Base-by-base conservation (phyloP, 1,284 basidiomycete genomes). In the Ceratobasidium theobromae region DNA sequence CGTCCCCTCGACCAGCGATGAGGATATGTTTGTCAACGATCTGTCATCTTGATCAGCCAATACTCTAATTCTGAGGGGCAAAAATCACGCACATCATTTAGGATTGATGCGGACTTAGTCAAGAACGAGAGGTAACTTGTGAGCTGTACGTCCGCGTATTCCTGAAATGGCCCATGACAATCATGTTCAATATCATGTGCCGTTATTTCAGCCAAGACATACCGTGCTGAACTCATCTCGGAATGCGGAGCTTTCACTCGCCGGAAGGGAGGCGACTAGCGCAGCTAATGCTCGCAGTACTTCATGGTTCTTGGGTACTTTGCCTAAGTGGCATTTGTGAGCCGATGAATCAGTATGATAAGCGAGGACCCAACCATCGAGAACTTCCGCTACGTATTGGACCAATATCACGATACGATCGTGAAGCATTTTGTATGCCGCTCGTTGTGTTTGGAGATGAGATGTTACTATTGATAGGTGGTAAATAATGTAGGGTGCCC, bases 401-500 rank as follows among this genome's bases (percentile, higher is more conserved):
- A 92, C 85, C 5, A 98, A 83, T 1, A 95, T 78, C 51, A 86
- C 72, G 66, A 98, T 92, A 60, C 96, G 86, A 72, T 97, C 93
- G 71, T 95, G 86, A 68, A 99, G 82, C 94, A 98, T 98, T 74
- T 91, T 89, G 67, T 98, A 90, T 6, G 97, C 96, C 64, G 94
- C 94, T 70, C 95, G 83, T 76, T 98, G 95, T 5, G 93, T 91
- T 65, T 90, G 88, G 55, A 98, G 78, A 77, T 93, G 89, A 0
- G 92, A 89, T 70, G 96, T 86, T 76, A 96, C 95, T 98, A 74
- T 11, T 46, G 28, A 41, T 53, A 30, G 58, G 62, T 12, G 60
- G 32, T 69, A 52, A 53, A 43, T 4, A 21, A 3, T 11, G 9
- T 2, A 14, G 46, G 16, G 5, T 38, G 33, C 53, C 48, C 41